phyloP scores from a whole-genome alignment of 768 basidiomycete species.

The Suillus hirtellus region DNA sequence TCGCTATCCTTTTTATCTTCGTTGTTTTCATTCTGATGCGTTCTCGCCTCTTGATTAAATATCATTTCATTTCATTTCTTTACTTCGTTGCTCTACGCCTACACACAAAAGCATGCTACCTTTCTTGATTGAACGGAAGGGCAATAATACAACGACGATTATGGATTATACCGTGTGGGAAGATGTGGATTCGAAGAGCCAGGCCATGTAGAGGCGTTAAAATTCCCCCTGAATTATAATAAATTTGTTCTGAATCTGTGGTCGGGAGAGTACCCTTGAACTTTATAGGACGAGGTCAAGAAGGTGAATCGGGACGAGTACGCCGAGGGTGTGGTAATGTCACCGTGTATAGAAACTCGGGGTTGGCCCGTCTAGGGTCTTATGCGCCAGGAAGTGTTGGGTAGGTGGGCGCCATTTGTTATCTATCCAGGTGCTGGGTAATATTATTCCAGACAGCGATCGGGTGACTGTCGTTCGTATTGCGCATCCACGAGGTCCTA shows the following conservation, averaged over 20 bases:
- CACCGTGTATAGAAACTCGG: conserved; percentile 3
- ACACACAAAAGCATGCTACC: not conserved
- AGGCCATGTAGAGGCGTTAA: not conserved
- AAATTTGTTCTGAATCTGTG: not conserved
- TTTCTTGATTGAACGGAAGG: conserved; percentile 6
- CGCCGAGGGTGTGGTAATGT: conserved; percentile 5
- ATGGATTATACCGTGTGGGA: not conserved
- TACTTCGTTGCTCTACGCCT: not conserved
- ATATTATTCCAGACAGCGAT: not conserved
- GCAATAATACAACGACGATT: not conserved
- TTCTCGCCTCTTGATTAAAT: not conserved
- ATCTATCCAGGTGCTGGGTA: not conserved
- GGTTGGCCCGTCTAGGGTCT: not conserved
- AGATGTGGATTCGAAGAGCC: not conserved
- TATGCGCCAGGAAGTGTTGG: not conserved
- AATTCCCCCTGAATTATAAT: not conserved
- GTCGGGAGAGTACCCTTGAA: not conserved
- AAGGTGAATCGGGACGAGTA: not conserved
- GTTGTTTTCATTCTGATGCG: not conserved
- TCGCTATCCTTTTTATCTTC: conserved; percentile 4
- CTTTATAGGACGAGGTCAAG: conserved; percentile 6
- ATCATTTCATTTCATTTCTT: not conserved
- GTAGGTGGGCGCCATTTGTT: not conserved
- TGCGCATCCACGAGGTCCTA: not conserved
- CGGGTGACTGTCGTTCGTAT: not conserved